Percentiles rank a stretch among this genome's conserved stretches.
Conservation (phyloP, 768 basidiomycete species). For the Pholiota conissans region DNA sequence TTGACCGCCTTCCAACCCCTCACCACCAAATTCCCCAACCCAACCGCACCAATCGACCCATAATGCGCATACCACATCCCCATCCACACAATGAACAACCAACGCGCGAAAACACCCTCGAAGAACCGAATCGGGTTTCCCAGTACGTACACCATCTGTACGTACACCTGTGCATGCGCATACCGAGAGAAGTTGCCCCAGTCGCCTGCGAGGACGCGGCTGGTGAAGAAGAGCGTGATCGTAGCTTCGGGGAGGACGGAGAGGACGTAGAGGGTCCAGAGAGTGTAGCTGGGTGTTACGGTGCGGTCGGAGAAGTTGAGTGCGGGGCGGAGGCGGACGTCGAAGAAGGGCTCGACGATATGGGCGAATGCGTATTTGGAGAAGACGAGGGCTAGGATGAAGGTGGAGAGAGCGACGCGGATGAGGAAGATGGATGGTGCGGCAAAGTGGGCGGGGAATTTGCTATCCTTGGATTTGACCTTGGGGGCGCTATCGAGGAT, state of each 20-base stretch:
- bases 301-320: not conserved
- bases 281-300: not conserved
- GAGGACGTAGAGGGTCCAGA: not conserved
- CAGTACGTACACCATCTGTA: not conserved
- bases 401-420: not conserved
- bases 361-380: not conserved
- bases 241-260: not conserved
- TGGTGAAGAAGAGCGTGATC: not conserved
- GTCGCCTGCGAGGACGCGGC: not conserved
- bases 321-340: not conserved
- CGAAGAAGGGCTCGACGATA: not conserved
- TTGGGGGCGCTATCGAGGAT: not conserved
- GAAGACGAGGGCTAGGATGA: not conserved
- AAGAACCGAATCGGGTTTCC: not conserved
- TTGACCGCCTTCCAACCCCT: not conserved
- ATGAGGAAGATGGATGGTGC: not conserved
- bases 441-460: not conserved
- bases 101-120: not conserved
- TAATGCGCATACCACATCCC: not conserved
- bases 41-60: not conserved
- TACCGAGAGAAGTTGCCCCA: not conserved
- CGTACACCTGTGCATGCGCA: not conserved
- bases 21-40: not conserved
- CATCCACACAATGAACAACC: not conserved
- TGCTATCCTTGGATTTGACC: not conserved